phyloP scores from a whole-genome alignment of 805 yeast species.

The Ogataea naganishii region DNA sequence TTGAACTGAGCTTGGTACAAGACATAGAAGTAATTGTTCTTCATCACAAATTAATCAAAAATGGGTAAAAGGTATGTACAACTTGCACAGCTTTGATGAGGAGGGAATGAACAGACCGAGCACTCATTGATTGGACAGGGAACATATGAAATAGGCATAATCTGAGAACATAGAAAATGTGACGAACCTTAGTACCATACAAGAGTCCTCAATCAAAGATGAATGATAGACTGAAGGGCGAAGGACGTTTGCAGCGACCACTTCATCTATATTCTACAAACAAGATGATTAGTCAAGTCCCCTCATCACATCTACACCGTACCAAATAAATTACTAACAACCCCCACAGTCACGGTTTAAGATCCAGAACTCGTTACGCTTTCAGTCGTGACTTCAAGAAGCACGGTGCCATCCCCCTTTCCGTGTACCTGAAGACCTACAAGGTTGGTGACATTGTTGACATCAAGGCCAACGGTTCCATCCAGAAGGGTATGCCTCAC shows the following conservation, averaged over 20 bases:
- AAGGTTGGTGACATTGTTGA: constrained; percentile 99
- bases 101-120: too few species aligned
- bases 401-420: constrained; percentile 91
- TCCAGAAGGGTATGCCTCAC: constrained; percentile 99
- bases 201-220: too few species aligned
- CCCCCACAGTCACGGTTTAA: constrained; percentile 82
- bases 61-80: constrained; percentile 43
- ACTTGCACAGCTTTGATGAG: too few species aligned
- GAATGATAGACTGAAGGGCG: too few species aligned
- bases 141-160: too few species aligned
- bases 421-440: constrained; percentile 96
- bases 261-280: too few species aligned
- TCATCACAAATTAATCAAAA: constrained; percentile 20
- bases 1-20: background rate
- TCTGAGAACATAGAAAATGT: too few species aligned
- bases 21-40: constrained; percentile 1
- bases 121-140: too few species aligned
- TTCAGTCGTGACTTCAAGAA: constrained; percentile 99
- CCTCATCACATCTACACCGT: background rate
- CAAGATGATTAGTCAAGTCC: background rate
- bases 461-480: constrained; percentile 98
- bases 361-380: constrained; percentile 99
- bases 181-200: too few species aligned
- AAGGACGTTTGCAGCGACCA: background rate
- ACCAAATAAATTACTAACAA: constrained; percentile 6